Percentiles rank a stretch among this genome's conserved stretches.
phyloP scores from a whole-genome alignment of 2,329 filamentous ascomycete species.

The Talaromyces sp. region DNA sequence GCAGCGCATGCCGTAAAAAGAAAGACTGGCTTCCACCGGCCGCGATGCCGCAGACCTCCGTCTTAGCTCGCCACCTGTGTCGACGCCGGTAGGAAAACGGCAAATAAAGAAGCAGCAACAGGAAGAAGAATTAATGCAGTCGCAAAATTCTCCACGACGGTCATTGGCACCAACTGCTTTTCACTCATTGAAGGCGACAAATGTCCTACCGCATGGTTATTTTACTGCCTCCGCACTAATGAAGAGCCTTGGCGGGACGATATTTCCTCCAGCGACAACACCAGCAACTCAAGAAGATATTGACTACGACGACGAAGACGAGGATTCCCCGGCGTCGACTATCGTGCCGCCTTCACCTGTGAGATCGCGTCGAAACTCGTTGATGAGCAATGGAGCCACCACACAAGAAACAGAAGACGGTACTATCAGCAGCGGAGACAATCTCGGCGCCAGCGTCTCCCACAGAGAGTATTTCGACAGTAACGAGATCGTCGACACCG shows the following conservation, averaged over 20 bases:
- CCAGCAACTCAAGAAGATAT: slow-evolving; percentile 12
- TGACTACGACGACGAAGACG: slow-evolving; percentile 31
- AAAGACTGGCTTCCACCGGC: slow-evolving; percentile 39
- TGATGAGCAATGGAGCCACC: not conserved
- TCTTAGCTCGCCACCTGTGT: slow-evolving; percentile 27
- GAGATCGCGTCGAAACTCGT: slow-evolving; percentile 23
- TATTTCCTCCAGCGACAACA: not conserved
- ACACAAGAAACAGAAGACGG: not conserved
- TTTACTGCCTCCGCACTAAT: slow-evolving; percentile 7
- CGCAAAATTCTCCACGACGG: not conserved
- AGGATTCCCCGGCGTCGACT: slow-evolving; percentile 26
- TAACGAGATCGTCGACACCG: not conserved
- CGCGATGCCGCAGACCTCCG: slow-evolving; percentile 38
- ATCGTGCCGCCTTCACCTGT: slow-evolving; percentile 31
- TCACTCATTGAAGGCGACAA: not conserved
- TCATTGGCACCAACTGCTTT: not conserved
- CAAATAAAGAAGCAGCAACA: not conserved
- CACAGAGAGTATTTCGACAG: not conserved
- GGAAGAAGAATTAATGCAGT: not conserved
- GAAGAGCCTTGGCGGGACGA: slow-evolving; percentile 10
- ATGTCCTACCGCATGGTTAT: slow-evolving; percentile 8
- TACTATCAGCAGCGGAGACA: not conserved
- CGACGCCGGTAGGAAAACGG: slow-evolving; percentile 19
- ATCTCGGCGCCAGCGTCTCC: not conserved
- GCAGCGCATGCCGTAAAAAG: slow-evolving; percentile 34